Conservation (phyloP, 2,329 filamentous ascomycete genomes). For the Monilinia fructigena region DNA sequence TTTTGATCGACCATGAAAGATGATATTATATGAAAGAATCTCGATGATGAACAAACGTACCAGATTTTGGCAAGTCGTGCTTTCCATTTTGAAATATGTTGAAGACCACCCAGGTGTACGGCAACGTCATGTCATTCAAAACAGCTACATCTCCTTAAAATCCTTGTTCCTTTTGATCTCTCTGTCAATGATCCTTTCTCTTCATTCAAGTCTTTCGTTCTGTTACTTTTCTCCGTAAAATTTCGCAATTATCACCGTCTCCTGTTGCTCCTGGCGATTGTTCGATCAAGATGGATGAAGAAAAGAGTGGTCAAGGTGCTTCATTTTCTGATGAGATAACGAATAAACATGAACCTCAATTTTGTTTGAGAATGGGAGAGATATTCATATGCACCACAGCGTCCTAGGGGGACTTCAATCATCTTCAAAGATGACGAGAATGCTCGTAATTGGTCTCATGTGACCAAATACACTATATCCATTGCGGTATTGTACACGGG, state of each 20-base stretch:
- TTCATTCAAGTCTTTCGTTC: background rate
- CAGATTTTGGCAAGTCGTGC: background rate
- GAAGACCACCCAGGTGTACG: background rate
- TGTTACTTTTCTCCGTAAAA: background rate
- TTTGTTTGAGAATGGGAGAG: constrained; percentile 16
- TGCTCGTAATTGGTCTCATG: background rate
- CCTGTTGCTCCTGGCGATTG: background rate
- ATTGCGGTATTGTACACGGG: constrained; percentile 14
- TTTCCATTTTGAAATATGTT: background rate
- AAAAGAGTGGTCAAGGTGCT: background rate
- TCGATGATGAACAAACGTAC: background rate
- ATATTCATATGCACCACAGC: constrained; percentile 12
- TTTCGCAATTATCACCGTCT: background rate
- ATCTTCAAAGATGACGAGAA: constrained; percentile 2
- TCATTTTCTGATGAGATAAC: background rate
- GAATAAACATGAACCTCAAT: constrained; percentile 10
- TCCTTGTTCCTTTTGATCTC: background rate
- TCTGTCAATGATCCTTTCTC: background rate
- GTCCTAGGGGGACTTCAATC: constrained; percentile 13
- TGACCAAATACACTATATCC: constrained; percentile 11
- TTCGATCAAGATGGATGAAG: constrained; percentile 3
- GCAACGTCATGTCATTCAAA: background rate
- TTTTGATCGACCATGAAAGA: background rate
- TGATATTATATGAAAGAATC: background rate
- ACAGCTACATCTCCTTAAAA: background rate